These are phyloP conservation scores for Delonix regia DNA, from an alignment of 306 rosid genomes.

Conservation along the genomic window DNA sequence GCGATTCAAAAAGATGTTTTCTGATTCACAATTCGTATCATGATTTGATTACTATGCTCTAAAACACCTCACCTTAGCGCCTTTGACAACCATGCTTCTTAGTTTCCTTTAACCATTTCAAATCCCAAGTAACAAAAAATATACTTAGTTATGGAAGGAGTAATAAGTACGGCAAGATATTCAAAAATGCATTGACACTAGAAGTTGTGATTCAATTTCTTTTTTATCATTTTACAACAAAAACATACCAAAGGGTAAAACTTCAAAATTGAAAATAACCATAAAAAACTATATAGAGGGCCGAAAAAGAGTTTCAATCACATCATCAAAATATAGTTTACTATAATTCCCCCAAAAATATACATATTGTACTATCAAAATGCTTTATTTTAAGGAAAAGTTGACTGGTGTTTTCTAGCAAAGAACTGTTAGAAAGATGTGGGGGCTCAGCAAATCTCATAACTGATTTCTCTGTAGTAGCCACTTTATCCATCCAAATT, in stretches of 20 bases:
- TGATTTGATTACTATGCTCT: too few species aligned
- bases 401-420: background rate
- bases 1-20: too few species aligned
- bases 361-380: background rate
- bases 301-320: background rate
- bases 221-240: background rate
- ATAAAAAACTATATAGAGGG: background rate
- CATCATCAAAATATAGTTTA: background rate
- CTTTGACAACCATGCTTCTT: too few species aligned
- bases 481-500: background rate
- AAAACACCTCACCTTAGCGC: too few species aligned
- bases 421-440: background rate
- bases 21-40: too few species aligned
- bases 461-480: background rate
- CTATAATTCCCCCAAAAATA: background rate
- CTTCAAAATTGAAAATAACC: background rate
- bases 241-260: background rate
- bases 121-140: background rate
- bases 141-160: background rate
- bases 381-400: background rate
- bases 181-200: background rate
- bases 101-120: background rate
- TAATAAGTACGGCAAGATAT: background rate
- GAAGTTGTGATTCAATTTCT: background rate
- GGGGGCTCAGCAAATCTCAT: background rate